Percentiles rank a stretch among this genome's conserved stretches.
phyloP scores from a whole-genome alignment of 331 rosid species.

The Pyracantha coccinea region DNA sequence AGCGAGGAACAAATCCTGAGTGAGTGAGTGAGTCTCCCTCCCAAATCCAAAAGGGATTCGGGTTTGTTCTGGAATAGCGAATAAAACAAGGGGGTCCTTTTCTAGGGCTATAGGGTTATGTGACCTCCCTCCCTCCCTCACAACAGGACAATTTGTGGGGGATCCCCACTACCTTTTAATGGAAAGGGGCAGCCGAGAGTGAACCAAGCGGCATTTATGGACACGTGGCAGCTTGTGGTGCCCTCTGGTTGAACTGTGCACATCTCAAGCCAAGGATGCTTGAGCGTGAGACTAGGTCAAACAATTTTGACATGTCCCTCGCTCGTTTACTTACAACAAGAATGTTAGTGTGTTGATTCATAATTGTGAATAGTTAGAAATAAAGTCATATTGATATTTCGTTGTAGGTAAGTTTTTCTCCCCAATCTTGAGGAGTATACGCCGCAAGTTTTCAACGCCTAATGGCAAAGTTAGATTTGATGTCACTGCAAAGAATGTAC shows the following conservation, averaged over 20 bases:
- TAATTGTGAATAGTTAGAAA: too few relatives aligned
- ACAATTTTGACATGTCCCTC: not conserved
- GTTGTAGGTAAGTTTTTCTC: too few relatives aligned
- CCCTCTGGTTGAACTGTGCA: conserved; percentile 1
- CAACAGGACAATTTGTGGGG: conserved; percentile 18
- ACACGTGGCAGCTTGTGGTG: conserved; percentile 19
- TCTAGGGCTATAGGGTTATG: not conserved
- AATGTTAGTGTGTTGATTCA: too few relatives aligned
- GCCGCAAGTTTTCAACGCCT: too few relatives aligned
- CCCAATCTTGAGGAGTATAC: too few relatives aligned
- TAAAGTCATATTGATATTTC: too few relatives aligned
- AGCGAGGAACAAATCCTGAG: not conserved
- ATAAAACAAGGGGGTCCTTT: not conserved
- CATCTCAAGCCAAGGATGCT: not conserved
- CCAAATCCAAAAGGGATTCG: too few relatives aligned
- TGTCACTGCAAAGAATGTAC: too few relatives aligned
- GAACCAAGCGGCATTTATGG: conserved; percentile 1
- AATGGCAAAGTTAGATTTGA: too few relatives aligned
- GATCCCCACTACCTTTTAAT: conserved; percentile 26
- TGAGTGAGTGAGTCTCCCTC: not conserved
- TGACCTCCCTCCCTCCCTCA: not conserved
- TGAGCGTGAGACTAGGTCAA: not conserved
- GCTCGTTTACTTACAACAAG: too few relatives aligned
- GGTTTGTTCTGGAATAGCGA: not conserved
- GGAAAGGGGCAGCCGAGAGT: conserved; percentile 26